Conservation (phyloP, 2,329 filamentous ascomycete genomes). For the Ophiocordyceps sinensis region DNA sequence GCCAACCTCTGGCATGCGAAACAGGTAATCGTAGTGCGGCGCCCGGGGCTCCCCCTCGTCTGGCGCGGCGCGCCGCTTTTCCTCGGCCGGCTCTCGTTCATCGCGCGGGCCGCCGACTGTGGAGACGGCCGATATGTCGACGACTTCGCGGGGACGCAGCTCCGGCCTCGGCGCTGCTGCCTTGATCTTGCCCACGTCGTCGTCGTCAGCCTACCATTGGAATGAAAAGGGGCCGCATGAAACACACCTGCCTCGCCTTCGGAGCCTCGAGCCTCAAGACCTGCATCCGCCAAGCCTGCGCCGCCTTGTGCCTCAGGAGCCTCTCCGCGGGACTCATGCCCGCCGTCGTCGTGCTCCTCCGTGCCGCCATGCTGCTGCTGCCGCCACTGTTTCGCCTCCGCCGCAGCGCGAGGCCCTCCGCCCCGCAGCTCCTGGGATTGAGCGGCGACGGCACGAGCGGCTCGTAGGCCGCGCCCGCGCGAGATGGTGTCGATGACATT, state of each 20-base stretch:
- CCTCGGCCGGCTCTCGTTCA: too few relatives aligned
- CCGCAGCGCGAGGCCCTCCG: background rate
- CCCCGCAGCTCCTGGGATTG: slow-evolving; percentile 8
- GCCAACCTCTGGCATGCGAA: slow-evolving; percentile 11
- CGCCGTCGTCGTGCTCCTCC: too few relatives aligned
- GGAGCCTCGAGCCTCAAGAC: background rate
- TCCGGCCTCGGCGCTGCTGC: background rate
- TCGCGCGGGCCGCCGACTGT: background rate
- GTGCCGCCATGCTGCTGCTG: slow-evolving; percentile 4
- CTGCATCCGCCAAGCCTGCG: slow-evolving; percentile 20
- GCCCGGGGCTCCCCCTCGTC: slow-evolving; percentile 2
- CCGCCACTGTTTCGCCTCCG: background rate
- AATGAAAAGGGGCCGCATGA: background rate
- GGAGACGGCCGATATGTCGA: background rate
- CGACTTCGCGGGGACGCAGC: background rate
- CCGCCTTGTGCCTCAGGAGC: slow-evolving; percentile 27
- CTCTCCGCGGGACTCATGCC: slow-evolving; percentile 23
- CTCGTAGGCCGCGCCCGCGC: slow-evolving; percentile 3
- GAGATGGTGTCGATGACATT: background rate
- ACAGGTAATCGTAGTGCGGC: slow-evolving; percentile 5
- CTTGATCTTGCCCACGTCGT: background rate
- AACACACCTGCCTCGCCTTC: background rate
- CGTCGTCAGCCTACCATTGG: background rate
- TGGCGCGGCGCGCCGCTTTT: too few relatives aligned
- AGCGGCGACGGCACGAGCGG: slow-evolving; percentile 15